Conservation (phyloP, 805 yeast species). For the Barnettozyma sp. region DNA sequence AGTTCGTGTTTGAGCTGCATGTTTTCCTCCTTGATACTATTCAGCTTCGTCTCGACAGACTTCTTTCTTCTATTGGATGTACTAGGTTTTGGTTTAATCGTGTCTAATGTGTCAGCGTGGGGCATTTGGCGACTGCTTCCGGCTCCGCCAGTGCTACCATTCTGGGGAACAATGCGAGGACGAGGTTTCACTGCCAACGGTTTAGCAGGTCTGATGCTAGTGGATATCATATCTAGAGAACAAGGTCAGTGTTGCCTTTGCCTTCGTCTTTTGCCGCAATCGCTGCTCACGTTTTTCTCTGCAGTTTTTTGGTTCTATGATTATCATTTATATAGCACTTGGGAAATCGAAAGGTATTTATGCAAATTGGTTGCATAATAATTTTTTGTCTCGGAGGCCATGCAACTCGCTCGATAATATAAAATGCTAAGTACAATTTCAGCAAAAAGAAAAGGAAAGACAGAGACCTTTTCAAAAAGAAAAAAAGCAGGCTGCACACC, state of each 20-base stretch:
- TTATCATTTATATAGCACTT: too few relatives aligned
- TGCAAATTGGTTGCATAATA: constrained; percentile 4
- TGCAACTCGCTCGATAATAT: too few relatives aligned
- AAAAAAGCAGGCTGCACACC: too few relatives aligned
- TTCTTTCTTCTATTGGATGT: too few relatives aligned
- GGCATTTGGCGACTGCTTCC: background rate
- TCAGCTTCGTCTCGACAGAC: constrained; percentile 34
- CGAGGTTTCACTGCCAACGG: constrained; percentile 84
- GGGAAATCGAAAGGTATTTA: constrained; percentile 4
- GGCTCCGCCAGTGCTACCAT: too few relatives aligned
- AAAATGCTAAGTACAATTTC: background rate
- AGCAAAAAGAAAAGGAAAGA: background rate
- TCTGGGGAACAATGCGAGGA: constrained; percentile 69
- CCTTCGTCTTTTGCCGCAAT: too few relatives aligned
- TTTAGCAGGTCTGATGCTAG: constrained; percentile 52
- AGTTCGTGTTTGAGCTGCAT: constrained; percentile 37
- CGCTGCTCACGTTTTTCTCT: too few relatives aligned
- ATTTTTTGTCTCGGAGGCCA: constrained; percentile 1
- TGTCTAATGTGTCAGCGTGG: too few relatives aligned
- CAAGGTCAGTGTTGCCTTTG: too few relatives aligned
- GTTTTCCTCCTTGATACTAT: constrained; percentile 39
- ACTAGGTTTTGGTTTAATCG: too few relatives aligned
- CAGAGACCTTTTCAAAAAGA: too few relatives aligned
- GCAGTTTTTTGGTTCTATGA: too few relatives aligned
- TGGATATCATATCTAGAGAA: constrained; percentile 2